Percentiles rank a stretch among this genome's conserved stretches.
Conservation (phyloP, 176 grass and related monocot species). For the Juncus inflexus region DNA sequence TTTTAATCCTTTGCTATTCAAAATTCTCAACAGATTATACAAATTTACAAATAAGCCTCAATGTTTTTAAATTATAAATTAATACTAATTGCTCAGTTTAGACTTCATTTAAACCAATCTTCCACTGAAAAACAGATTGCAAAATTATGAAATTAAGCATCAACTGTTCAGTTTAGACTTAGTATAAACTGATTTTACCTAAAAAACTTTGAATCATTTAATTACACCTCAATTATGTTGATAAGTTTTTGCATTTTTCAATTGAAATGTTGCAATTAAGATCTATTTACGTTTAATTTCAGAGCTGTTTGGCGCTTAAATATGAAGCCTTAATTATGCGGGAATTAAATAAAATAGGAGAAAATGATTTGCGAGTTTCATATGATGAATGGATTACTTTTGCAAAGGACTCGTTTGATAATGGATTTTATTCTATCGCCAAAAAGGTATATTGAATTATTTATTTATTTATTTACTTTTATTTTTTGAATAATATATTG, state of each 20-base stretch:
- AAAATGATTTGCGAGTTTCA: conserved; percentile 39
- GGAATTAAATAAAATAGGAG: conserved; percentile 31
- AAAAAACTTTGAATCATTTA: not conserved
- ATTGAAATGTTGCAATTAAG: not conserved
- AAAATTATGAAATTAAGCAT: not conserved
- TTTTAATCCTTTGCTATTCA: no score
- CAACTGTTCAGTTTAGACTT: not conserved
- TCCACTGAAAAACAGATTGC: no score
- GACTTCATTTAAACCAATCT: no score
- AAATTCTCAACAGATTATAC: no score
- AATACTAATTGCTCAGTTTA: no score
- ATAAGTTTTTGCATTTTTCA: no score
- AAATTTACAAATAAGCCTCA: no score
- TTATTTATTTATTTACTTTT: not conserved
- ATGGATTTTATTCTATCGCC: conserved; percentile 71
- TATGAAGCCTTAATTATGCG: conserved; percentile 65
- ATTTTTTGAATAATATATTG: not conserved
- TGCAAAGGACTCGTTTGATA: conserved; percentile 72
- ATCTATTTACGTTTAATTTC: not conserved
- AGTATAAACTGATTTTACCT: not conserved
- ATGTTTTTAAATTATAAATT: no score
- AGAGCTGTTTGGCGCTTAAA: conserved; percentile 76
- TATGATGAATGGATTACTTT: conserved; percentile 70
- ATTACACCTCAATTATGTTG: not conserved
- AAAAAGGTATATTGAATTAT: conserved; percentile 39